These are phyloP conservation scores for Ceratocystis alfenasii DNA, from an alignment of 2,329 filamentous ascomycete genomes.

Conservation along the genomic window DNA sequence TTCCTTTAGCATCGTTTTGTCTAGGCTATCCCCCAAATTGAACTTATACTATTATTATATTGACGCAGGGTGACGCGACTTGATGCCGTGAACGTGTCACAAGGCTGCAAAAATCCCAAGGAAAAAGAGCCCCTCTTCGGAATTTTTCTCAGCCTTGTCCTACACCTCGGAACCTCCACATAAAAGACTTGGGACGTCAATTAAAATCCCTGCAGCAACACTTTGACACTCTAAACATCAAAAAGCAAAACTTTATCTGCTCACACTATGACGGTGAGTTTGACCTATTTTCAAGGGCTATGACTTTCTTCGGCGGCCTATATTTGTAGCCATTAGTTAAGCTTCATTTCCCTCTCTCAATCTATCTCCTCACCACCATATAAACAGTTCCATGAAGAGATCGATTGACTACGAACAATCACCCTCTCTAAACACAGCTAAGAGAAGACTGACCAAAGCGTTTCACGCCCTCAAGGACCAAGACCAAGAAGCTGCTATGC, in stretches of 20 bases:
- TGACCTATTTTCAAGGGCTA: neutral
- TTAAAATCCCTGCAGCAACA: constrained; percentile 21
- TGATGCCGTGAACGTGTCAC: neutral
- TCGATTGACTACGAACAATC: neutral
- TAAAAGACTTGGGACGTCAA: constrained; percentile 15
- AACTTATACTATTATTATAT: neutral
- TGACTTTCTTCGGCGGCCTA: too few relatives aligned
- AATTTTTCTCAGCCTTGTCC: constrained; percentile 18
- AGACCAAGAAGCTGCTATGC: constrained; percentile 35
- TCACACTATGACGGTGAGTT: constrained; percentile 13
- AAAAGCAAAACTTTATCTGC: constrained; percentile 3
- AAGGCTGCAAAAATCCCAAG: constrained; percentile 1
- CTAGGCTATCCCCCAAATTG: constrained; percentile 1
- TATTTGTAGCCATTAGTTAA: neutral
- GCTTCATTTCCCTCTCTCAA: neutral
- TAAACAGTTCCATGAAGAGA: neutral
- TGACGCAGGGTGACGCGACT: neutral
- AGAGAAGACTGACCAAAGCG: constrained; percentile 9
- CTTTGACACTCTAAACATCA: neutral
- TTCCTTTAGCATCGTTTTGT: constrained; percentile 11
- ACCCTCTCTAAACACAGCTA: neutral
- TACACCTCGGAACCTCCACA: constrained; percentile 9
- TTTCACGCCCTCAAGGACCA: constrained; percentile 19
- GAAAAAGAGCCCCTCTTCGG: constrained; percentile 12
- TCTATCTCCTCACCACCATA: neutral